Evolutionary conservation across 805 yeast genomes (phyloP).

Genomic region (Metschnikowia vanudenii): DNA sequence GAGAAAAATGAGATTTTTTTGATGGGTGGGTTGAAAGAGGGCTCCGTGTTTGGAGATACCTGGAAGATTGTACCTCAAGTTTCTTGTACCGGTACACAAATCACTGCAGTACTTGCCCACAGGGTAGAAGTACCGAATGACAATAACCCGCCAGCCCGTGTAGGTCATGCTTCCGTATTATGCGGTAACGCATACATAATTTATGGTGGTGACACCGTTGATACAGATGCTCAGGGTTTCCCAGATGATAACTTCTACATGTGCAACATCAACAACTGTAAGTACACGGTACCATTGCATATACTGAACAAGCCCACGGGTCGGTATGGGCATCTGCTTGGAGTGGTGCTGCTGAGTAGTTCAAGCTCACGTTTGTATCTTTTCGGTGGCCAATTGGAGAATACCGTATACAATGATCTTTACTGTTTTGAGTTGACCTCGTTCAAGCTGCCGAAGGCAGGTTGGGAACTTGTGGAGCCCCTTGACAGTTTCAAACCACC

Average conservation of each 20-base stretch:
- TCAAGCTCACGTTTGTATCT: conserved; percentile 61
- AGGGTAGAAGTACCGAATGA: conserved; percentile 53
- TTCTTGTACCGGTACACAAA: conserved; percentile 19
- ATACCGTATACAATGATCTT: conserved; percentile 80
- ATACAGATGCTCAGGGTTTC: conserved; percentile 67
- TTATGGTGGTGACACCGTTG: conserved; percentile 95
- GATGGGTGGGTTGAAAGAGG: conserved; percentile 94
- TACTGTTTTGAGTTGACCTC: conserved; percentile 84
- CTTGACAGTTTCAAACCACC: conserved; percentile 57
- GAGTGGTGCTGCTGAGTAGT: conserved; percentile 56
- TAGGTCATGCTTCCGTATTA: conserved; percentile 89
- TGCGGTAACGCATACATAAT: conserved; percentile 94
- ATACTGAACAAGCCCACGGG: conserved; percentile 72
- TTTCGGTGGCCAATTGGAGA: conserved; percentile 92
- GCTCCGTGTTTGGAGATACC: conserved; percentile 90
- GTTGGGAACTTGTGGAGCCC: conserved; percentile 75
- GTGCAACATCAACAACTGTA: conserved; percentile 56
- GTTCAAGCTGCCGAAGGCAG: conserved; percentile 77
- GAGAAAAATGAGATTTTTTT: conserved; percentile 79
- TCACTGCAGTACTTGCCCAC: conserved; percentile 30
- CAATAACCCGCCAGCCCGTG: conserved; percentile 90
- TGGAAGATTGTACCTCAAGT: conserved; percentile 74
- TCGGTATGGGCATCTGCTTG: conserved; percentile 89
- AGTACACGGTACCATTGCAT: conserved; percentile 46
- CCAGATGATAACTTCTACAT: conserved; percentile 89